Conservation (phyloP, 2,329 filamentous ascomycete species). For the Dothideomycetes sp. region DNA sequence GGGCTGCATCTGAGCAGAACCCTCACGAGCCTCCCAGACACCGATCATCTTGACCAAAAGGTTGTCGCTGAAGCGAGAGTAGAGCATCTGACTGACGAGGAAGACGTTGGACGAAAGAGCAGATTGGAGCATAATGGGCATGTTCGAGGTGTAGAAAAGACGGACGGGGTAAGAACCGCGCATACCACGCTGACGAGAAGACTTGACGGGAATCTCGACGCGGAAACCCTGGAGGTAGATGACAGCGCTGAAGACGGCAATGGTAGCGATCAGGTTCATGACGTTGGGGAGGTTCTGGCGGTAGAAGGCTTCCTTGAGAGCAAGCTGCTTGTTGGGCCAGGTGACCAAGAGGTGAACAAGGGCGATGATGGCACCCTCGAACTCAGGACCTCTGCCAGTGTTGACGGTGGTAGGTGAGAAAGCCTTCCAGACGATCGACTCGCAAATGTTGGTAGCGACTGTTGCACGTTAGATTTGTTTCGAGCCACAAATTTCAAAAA, state of each 20-base stretch:
- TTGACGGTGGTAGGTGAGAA: conserved; percentile 99
- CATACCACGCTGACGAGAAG: conserved; percentile 94
- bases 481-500: not conserved
- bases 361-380: conserved; percentile 95
- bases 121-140: conserved; percentile 99
- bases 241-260: conserved; percentile 88
- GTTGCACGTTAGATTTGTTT: no score
- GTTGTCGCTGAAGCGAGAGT: conserved; percentile 98
- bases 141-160: conserved; percentile 99
- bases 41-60: conserved; percentile 93
- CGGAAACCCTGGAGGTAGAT: conserved; percentile 86
- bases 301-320: conserved; percentile 97
- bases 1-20: conserved; percentile 89
- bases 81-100: conserved; percentile 98
- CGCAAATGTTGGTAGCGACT: conserved; percentile 99
- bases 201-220: conserved; percentile 99
- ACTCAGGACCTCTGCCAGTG: conserved; percentile 97
- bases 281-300: conserved; percentile 98
- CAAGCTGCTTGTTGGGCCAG: conserved; percentile 98
- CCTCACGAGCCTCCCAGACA: conserved; percentile 96
- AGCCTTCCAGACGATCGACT: conserved; percentile 99
- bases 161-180: conserved; percentile 96
- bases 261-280: conserved; percentile 93
- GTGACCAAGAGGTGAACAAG: conserved; percentile 97
- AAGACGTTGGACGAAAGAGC: conserved; percentile 98